These are phyloP conservation scores for Penicillium sp. DNA, from an alignment of 2,329 filamentous ascomycete species.

Conservation along the genomic window DNA sequence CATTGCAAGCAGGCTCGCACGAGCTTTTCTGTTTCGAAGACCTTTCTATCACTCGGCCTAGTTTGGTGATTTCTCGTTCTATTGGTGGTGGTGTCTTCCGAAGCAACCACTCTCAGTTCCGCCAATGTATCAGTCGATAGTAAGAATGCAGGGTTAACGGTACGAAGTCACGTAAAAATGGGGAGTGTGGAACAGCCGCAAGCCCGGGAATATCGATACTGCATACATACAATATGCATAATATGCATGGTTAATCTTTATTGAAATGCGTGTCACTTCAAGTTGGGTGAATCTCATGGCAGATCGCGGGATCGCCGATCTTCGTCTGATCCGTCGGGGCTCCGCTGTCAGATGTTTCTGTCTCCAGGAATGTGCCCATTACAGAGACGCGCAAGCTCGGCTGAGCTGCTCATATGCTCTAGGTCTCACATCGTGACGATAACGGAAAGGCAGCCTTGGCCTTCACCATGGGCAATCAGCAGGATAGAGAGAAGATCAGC, in stretches of 20 bases:
- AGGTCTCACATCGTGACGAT: slow-evolving; percentile 1
- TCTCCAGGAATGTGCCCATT: slow-evolving; percentile 13
- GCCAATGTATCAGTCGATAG: background rate
- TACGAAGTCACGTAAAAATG: background rate
- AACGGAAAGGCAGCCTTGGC: background rate
- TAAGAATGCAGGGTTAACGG: background rate
- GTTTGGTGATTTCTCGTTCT: background rate
- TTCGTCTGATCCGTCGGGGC: slow-evolving; percentile 13
- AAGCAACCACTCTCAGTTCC: background rate
- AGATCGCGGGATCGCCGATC: slow-evolving; percentile 10
- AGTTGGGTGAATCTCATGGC: slow-evolving; percentile 2
- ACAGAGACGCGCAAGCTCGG: slow-evolving; percentile 7
- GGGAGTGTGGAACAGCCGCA: background rate
- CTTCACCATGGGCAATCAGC: background rate
- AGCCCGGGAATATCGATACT: background rate
- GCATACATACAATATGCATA: background rate
- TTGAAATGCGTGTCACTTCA: background rate
- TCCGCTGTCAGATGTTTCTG: slow-evolving; percentile 11
- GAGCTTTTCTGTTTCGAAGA: background rate
- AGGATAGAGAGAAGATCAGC: slow-evolving; percentile 11
- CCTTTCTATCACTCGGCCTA: too few species aligned
- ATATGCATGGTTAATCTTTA: background rate
- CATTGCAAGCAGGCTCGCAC: background rate
- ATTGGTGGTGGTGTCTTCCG: background rate
- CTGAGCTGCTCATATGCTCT: background rate